Percentiles rank a stretch among this genome's conserved stretches.
Evolutionary conservation across 306 rosid genomes (phyloP).

Genomic region (Lagenaria siceraria): DNA sequence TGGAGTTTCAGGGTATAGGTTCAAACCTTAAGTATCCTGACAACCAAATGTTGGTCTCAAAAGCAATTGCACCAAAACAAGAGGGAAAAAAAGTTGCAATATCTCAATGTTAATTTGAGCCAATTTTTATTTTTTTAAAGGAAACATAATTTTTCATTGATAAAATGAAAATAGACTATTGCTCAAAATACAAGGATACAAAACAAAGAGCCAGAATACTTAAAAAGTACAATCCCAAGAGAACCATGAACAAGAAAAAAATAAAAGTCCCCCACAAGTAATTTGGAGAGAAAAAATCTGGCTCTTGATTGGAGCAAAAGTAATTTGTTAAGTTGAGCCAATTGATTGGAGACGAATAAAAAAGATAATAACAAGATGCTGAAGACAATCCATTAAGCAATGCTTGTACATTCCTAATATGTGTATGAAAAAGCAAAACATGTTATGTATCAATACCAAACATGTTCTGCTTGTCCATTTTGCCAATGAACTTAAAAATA

Average conservation of each 20-base stretch:
- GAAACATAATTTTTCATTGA: no score
- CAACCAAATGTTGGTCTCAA: neutral
- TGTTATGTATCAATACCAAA: neutral
- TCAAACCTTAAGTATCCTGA: neutral
- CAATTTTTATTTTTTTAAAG: no score
- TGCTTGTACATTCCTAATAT: neutral
- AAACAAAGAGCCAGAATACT: no score
- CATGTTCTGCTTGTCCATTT: neutral
- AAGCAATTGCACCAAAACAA: neutral
- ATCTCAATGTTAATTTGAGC: neutral
- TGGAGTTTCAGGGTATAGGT: neutral
- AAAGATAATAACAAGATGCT: neutral
- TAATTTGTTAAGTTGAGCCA: neutral
- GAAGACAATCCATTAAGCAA: neutral
- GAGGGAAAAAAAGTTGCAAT: neutral
- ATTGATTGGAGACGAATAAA: neutral
- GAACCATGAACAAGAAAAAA: no score
- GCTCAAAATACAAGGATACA: no score
- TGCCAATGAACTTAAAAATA: slow-evolving; percentile 12
- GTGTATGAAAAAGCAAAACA: neutral
- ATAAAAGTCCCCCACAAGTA: no score
- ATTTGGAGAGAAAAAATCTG: no score
- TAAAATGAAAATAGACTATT: no score
- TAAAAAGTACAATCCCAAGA: no score
- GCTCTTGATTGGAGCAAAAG: no score